Percentiles rank a stretch among this genome's conserved stretches.
Evolutionary conservation across 2,329 filamentous ascomycete genomes (phyloP).

Genomic region (Fusarium torreyae): DNA sequence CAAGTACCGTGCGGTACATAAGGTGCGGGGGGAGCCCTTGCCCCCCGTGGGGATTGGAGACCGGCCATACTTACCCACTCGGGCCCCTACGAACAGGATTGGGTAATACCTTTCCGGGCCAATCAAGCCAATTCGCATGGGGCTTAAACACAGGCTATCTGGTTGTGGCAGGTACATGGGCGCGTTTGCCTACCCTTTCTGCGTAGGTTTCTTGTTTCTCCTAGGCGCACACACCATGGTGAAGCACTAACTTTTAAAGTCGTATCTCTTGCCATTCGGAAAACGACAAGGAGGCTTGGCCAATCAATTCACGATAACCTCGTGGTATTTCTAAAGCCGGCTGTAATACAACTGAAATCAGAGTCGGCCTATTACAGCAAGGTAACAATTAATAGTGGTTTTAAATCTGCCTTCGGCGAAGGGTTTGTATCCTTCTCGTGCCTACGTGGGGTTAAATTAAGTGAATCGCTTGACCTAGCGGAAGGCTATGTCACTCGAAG

Average conservation of each 20-base stretch:
- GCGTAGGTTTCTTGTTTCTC: constrained; percentile 2
- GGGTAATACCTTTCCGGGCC: constrained; percentile 32
- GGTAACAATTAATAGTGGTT: too few species aligned
- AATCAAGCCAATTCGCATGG: constrained; percentile 26
- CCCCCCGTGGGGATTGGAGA: constrained; percentile 45
- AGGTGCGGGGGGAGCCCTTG: constrained; percentile 26
- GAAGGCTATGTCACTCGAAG: too few species aligned
- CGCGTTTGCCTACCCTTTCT: constrained; percentile 24
- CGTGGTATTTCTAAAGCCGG: too few species aligned
- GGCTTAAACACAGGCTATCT: constrained; percentile 33
- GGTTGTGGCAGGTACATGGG: constrained; percentile 38
- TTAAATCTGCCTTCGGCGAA: too few species aligned
- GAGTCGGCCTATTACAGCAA: too few species aligned
- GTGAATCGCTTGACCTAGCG: too few species aligned
- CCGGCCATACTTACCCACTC: constrained; percentile 22
- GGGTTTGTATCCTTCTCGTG: too few species aligned
- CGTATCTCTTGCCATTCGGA: background rate
- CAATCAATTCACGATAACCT: too few species aligned
- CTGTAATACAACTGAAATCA: too few species aligned
- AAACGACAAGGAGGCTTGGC: too few species aligned
- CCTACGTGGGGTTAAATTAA: too few species aligned
- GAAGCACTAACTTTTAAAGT: constrained; percentile 3
- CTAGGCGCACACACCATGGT: constrained; percentile 2
- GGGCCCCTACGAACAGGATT: constrained; percentile 24
- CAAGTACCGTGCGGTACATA: constrained; percentile 34